Conservation (phyloP, 805 yeast genomes). For the Isabelozyma pseudorhagii region DNA sequence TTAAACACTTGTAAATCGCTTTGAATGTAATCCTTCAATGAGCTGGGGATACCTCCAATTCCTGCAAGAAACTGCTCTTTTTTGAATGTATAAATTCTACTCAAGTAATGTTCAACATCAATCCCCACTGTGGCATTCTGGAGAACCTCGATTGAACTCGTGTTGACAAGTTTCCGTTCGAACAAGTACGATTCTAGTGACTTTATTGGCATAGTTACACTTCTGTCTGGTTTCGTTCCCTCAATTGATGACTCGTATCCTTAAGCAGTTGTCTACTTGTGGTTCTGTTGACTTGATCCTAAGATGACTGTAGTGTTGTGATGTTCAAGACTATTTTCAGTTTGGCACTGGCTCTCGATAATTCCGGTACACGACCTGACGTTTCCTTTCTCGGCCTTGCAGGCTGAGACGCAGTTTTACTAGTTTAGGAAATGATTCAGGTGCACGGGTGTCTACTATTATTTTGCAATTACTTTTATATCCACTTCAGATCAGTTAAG, state of each 20-base stretch:
- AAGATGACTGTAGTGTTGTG: not conserved
- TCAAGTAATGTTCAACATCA: slow-evolving; percentile 76
- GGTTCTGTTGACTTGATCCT: not conserved
- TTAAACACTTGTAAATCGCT: slow-evolving; percentile 61
- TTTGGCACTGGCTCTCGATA: not conserved
- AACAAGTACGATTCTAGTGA: slow-evolving; percentile 66
- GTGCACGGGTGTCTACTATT: not conserved
- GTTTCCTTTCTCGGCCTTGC: not conserved
- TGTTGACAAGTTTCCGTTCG: slow-evolving; percentile 61
- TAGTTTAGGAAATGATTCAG: not conserved
- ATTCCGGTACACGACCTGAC: not conserved
- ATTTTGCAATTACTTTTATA: too few species aligned
- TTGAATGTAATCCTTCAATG: slow-evolving; percentile 54
- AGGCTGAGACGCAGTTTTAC: not conserved
- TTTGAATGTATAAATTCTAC: slow-evolving; percentile 56
- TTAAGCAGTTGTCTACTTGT: too few species aligned
- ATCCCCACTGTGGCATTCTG: slow-evolving; percentile 73
- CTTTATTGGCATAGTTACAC: slow-evolving; percentile 36
- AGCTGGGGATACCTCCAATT: slow-evolving; percentile 75
- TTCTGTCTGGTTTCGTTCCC: not conserved
- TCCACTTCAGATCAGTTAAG: too few species aligned
- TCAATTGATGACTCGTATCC: not conserved
- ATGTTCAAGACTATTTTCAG: not conserved
- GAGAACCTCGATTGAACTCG: slow-evolving; percentile 61
- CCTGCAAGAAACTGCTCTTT: slow-evolving; percentile 73